Base-by-base conservation (phyloP, 2,329 filamentous ascomycete species). In the Ramularia endophylla region DNA sequence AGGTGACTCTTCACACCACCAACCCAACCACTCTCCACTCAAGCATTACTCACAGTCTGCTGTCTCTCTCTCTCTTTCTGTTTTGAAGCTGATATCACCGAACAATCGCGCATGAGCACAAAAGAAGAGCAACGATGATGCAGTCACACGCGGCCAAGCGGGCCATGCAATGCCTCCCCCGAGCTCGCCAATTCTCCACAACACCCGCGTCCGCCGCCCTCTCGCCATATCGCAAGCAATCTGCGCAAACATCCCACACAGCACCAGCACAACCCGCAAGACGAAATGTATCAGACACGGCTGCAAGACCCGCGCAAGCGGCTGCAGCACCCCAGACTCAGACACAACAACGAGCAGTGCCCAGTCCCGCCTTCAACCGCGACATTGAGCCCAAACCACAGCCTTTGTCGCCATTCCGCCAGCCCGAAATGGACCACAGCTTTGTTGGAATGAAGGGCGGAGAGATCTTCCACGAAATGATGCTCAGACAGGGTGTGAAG, bases 381-480 rank as follows among this genome's bases (percentile, higher is more conserved):
- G 63, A 70, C 31, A 66, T 70, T 48, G 45, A 48, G 18, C 60
- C 63, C 20, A 56, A 50, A 39, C 63, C 69, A 40, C 65, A 69
- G 52, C 69, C 69, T 30, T 56, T 72, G 53, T 63, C 65, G 58
- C 67, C 66, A 39, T 71, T 66, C 59, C 60, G 63, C 45, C 61
- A 65, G 40, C 69, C 65, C 16, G 69, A 72, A 53, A 70, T 74
- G 69, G 71, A 73, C 59, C 70, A 74, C 55, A 71, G 68, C 46
- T 94, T 97, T 66, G 87, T 97, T 60, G 90, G 90, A 50, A 90
- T 89, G 75, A 94, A 81, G 36, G 90, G 92, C 62, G 92, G 92
- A 62, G 83, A 95, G 67, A 95, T 97, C 57, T 95, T 97, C 68
- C 89, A 97, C 67, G 90, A 97, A 70, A 97, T 97, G 90, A 95